Conservation (phyloP, 805 yeast genomes). For the Hemisphaericaspora nanyangensis region DNA sequence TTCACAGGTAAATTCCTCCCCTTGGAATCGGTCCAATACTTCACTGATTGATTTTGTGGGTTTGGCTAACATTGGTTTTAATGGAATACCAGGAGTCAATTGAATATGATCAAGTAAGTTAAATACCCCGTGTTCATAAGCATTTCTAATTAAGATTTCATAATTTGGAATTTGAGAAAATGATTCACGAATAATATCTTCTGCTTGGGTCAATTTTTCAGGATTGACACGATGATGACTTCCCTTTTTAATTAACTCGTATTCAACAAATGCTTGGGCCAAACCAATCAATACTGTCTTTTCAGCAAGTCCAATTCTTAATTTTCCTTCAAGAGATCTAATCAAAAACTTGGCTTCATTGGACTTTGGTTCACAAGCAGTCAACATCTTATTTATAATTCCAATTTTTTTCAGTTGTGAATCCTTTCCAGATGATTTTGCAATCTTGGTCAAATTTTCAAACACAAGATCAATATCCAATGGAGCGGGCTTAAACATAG, state of each 20-base stretch:
- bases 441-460: conserved; percentile 68
- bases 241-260: conserved; percentile 39
- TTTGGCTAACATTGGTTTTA: conserved; percentile 97
- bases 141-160: conserved; percentile 66
- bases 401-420: conserved; percentile 77
- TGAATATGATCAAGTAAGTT: conserved; percentile 64
- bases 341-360: conserved; percentile 85
- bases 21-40: conserved; percentile 83
- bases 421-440: conserved; percentile 71
- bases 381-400: conserved; percentile 76
- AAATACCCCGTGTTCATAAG: conserved; percentile 64
- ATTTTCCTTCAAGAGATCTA: conserved; percentile 86
- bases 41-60: conserved; percentile 95
- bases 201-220: conserved; percentile 58
- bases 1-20: conserved; percentile 86
- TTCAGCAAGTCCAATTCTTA: conserved; percentile 91
- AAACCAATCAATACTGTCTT: conserved; percentile 82
- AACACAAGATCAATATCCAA: conserved; percentile 73
- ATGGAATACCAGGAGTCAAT: conserved; percentile 86
- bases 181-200: conserved; percentile 76
- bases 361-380: conserved; percentile 70
- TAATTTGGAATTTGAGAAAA: conserved; percentile 90
- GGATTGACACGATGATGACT: conserved; percentile 22
- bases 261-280: conserved; percentile 73
- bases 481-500: conserved; percentile 90